Percentiles rank a stretch among this genome's conserved stretches.
phyloP scores from a whole-genome alignment of 192 early-diverging fungal species.

The Umbelopsis sp. region DNA sequence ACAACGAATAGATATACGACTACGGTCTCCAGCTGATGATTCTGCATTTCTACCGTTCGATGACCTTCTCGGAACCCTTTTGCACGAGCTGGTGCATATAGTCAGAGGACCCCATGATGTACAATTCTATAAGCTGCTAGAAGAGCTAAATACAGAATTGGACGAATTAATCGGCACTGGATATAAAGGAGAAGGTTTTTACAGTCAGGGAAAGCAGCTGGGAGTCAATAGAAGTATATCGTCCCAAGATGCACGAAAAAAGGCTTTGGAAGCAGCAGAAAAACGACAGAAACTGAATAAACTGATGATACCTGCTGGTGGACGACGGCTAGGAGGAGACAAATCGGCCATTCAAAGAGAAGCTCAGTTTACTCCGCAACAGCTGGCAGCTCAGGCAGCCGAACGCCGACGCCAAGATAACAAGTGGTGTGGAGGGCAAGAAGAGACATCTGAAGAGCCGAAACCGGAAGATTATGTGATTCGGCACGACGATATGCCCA shows the following conservation, averaged over 20 bases:
- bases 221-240: slow-evolving; percentile 49
- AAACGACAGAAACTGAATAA: slow-evolving; percentile 44
- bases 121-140: slow-evolving; percentile 63
- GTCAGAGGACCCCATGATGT: slow-evolving; percentile 68
- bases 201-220: slow-evolving; percentile 48
- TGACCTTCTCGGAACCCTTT: slow-evolving; percentile 72
- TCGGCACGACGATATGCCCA: neutral
- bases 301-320: slow-evolving; percentile 65
- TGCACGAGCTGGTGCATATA: slow-evolving; percentile 64
- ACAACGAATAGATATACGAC: slow-evolving; percentile 64
- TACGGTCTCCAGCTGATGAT: slow-evolving; percentile 59
- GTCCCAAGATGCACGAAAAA: slow-evolving; percentile 31
- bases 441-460: slow-evolving; percentile 5
- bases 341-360: slow-evolving; percentile 21
- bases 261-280: slow-evolving; percentile 61
- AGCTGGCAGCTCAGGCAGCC: slow-evolving; percentile 71
- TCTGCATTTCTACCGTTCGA: slow-evolving; percentile 60
- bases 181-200: slow-evolving; percentile 63
- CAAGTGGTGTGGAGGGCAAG: slow-evolving; percentile 67
- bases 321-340: slow-evolving; percentile 43
- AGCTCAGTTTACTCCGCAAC: slow-evolving; percentile 46
- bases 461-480: slow-evolving; percentile 22
- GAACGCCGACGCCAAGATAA: slow-evolving; percentile 64
- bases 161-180: slow-evolving; percentile 52
- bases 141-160: slow-evolving; percentile 63